Evolutionary conservation across 306 rosid genomes (phyloP), one percentile per base, ranked within the genome.

Genomic region (Acmispon strigosus): DNA sequence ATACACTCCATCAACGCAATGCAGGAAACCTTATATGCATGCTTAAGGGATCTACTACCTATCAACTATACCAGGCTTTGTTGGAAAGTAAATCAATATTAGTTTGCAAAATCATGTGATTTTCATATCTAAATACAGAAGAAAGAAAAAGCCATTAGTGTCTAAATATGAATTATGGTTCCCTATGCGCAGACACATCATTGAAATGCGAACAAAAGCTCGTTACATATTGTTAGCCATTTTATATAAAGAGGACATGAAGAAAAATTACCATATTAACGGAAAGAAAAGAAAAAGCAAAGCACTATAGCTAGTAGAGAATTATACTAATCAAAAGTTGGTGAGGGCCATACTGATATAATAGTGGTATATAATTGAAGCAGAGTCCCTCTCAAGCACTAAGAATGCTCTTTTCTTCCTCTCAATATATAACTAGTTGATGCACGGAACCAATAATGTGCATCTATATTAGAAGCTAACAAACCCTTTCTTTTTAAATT

Each of bases 361-460:
- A 11, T 71, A 65, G 70, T 78, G 78, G 70, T 66, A 59, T 41
- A 78, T 72, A 66, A 78, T 58, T 72, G 62, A 73, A 45, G 65
- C 11, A 49, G 44, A 1, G 61, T 54, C 74, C 44, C 27, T 45
- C 14, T 66, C 61, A 45, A 41, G 32, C 63, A 71, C 47, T 34
- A 18, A 42, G 15, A 8, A 24, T 32, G 17, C 5, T 19, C 42
- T 54, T 41, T 53, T 51, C 41, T 53, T 63, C 43, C 9, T 11
- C 64, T 22, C 80, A 24, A 51, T 22, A 22, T 22, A 22, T 10
- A 36, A 50, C 51, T 58, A 17, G 62, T 59, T 42, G 8, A 32
- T 75, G 54, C 62, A 32, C 37, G 52, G 19, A 57, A 57, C 47
- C 76, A 56, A 70, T 62, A 10, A 8, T 24, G 32, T 27, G 4